phyloP scores from a whole-genome alignment of 176 grass and related monocot species.

The Stipa capillata region DNA sequence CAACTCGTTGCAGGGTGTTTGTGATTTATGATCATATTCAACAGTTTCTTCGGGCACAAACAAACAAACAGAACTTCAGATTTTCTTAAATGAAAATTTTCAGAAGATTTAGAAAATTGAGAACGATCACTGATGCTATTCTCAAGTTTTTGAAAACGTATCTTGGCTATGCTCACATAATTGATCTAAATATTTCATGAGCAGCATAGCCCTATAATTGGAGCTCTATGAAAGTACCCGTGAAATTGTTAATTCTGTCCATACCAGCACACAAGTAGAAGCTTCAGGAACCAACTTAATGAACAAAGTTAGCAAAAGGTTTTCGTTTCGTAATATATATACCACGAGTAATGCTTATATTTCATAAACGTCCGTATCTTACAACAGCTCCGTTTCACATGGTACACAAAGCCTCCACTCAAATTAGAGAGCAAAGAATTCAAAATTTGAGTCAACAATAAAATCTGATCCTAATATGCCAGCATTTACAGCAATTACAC shows the following conservation, averaged over 20 bases:
- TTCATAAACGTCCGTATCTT: neutral
- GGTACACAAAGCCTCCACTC: neutral
- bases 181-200: neutral
- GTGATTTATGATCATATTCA: neutral
- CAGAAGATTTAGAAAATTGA: neutral
- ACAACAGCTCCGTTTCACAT: neutral
- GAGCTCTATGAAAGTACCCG: neutral
- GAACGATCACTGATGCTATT: neutral
- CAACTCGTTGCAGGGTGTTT: too few relatives aligned
- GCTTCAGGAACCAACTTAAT: neutral
- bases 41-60: neutral
- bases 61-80: neutral
- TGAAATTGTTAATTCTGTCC: neutral
- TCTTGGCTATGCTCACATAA: neutral
- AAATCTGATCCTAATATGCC: neutral
- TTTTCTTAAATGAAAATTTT: neutral
- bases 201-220: neutral
- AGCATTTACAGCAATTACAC: slow-evolving; percentile 25
- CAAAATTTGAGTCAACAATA: neutral
- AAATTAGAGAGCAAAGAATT: neutral
- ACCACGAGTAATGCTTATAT: too few relatives aligned
- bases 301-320: neutral
- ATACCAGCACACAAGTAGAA: neutral
- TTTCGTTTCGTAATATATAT: too few relatives aligned
- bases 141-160: neutral